Conservation (phyloP, 2,329 filamentous ascomycete species). For the Colletotrichum cereale region DNA sequence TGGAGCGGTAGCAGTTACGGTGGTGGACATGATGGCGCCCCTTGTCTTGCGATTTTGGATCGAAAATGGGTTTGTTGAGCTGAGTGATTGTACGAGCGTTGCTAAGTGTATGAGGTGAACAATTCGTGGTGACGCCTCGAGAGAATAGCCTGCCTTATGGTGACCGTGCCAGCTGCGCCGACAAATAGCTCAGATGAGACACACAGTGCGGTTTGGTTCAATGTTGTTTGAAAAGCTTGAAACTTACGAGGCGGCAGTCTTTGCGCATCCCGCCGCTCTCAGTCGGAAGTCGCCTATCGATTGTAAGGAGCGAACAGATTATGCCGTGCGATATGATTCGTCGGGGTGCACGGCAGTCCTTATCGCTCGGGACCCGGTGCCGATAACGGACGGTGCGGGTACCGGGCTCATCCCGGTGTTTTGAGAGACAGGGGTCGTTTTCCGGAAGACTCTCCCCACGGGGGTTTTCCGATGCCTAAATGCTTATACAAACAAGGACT, state of each 20-base stretch:
- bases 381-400: constrained; percentile 32
- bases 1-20: constrained; percentile 28
- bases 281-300: constrained; percentile 19
- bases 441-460: constrained; percentile 11
- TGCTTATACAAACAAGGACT: neutral
- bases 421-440: constrained; percentile 8
- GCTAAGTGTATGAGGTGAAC: neutral
- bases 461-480: neutral
- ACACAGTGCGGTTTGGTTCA: neutral
- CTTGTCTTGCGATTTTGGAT: too few relatives aligned
- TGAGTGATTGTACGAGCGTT: too few relatives aligned
- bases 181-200: neutral
- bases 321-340: constrained; percentile 30
- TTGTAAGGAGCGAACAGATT: constrained; percentile 24
- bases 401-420: constrained; percentile 21
- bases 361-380: constrained; percentile 28
- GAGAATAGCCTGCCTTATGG: neutral
- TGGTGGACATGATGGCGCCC: constrained; percentile 33
- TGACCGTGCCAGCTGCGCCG: neutral
- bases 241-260: neutral
- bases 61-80: neutral
- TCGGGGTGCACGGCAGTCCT: neutral
- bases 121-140: neutral
- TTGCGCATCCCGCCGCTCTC: constrained; percentile 14
- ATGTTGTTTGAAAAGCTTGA: neutral